These are phyloP conservation scores for Lepidium campestre DNA, from an alignment of 441 rosid genomes.

Conservation along the genomic window DNA sequence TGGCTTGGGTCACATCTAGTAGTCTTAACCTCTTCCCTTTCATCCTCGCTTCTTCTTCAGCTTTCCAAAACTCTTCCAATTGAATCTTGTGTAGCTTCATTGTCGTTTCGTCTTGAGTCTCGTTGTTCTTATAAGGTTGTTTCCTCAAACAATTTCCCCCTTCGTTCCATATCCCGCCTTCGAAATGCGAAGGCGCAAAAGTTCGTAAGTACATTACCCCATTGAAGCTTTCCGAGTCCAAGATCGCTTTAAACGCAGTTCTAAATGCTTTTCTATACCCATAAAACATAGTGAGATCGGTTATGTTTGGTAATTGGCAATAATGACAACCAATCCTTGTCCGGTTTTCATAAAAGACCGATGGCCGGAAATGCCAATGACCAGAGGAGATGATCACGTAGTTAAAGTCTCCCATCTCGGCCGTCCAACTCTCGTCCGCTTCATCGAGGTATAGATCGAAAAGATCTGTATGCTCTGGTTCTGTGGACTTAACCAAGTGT, in stretches of 20 bases:
- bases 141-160: constrained; percentile 53
- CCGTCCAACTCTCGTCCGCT: constrained; percentile 38
- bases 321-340: constrained; percentile 40
- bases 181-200: constrained; percentile 51
- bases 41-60: constrained; percentile 41
- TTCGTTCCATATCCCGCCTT: constrained; percentile 53
- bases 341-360: constrained; percentile 34
- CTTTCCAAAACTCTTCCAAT: constrained; percentile 55
- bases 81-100: constrained; percentile 55
- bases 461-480: constrained; percentile 34
- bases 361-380: constrained; percentile 57
- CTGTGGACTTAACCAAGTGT: constrained; percentile 36
- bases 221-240: constrained; percentile 32
- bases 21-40: constrained; percentile 41
- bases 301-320: constrained; percentile 36
- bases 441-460: constrained; percentile 49
- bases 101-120: constrained; percentile 36
- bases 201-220: constrained; percentile 50
- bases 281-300: constrained; percentile 40
- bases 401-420: constrained; percentile 41
- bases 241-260: constrained; percentile 43
- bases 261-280: constrained; percentile 47
- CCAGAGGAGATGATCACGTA: constrained; percentile 46
- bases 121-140: constrained; percentile 34
- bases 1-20: constrained; percentile 45